Evolutionary conservation across 495 filamentous ascomycete genomes (phyloP).

Genomic region (Immersiella caudata): DNA sequence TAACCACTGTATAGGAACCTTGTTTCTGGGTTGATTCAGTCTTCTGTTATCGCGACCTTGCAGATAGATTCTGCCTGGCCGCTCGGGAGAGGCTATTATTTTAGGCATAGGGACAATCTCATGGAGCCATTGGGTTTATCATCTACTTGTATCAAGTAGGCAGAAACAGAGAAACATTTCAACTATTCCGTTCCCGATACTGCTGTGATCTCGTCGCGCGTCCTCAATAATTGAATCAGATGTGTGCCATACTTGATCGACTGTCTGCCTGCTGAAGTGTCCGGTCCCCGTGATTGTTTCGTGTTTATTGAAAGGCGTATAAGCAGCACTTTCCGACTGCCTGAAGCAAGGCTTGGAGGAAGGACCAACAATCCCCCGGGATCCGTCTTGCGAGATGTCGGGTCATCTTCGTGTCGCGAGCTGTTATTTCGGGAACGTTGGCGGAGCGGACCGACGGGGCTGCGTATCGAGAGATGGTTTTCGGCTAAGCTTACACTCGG

Average conservation of each 20-base stretch:
- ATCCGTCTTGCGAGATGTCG: not conserved
- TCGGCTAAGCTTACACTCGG: not conserved
- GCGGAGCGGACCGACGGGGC: not conserved
- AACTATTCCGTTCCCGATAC: not conserved
- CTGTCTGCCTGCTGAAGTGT: not conserved
- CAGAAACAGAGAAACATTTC: not conserved
- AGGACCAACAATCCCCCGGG: not conserved
- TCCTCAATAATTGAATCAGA: not conserved
- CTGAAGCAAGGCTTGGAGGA: not conserved
- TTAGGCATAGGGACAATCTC: not conserved
- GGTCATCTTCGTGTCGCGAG: not conserved
- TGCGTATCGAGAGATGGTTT: not conserved
- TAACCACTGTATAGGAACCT: conserved; percentile 16
- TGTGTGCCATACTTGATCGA: not conserved
- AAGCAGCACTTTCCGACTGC: not conserved
- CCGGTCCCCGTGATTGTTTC: not conserved
- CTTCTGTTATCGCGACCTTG: not conserved
- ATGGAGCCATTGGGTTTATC: not conserved
- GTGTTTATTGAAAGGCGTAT: not conserved
- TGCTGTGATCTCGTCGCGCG: not conserved
- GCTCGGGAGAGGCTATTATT: not conserved
- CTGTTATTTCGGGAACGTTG: not conserved
- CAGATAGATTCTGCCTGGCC: not conserved
- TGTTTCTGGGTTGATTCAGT: not conserved
- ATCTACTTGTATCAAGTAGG: not conserved